A percentile compares a stretch with the other conserved stretches of the same genome.
Evolutionary conservation across 2,329 filamentous ascomycete species (phyloP).

Genomic region (Colletotrichum trifolii): DNA sequence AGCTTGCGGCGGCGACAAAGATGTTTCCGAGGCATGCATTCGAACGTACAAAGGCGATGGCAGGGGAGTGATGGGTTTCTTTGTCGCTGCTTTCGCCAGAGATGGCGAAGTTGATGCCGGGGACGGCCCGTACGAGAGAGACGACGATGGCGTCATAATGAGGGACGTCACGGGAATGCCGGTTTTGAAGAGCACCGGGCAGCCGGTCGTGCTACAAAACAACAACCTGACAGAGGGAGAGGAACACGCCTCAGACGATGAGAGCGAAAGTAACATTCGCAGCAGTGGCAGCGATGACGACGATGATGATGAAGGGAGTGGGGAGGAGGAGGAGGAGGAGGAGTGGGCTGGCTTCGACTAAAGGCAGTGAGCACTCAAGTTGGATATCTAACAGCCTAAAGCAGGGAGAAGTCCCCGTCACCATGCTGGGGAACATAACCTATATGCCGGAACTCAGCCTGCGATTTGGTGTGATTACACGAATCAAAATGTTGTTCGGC

Average conservation of each 20-base stretch:
- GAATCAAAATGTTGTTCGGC: too few relatives aligned
- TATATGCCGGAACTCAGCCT: too few relatives aligned
- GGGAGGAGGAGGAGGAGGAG: slow-evolving; percentile 50
- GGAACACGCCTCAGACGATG: slow-evolving; percentile 23
- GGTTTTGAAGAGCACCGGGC: slow-evolving; percentile 49
- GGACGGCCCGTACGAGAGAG: slow-evolving; percentile 65
- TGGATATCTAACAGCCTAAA: not conserved
- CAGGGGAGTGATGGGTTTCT: slow-evolving; percentile 93
- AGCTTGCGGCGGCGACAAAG: slow-evolving; percentile 59
- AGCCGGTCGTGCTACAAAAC: slow-evolving; percentile 41
- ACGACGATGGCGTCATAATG: slow-evolving; percentile 64
- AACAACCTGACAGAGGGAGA: not conserved
- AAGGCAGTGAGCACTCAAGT: not conserved
- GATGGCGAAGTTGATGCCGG: slow-evolving; percentile 51
- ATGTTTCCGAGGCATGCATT: slow-evolving; percentile 79
- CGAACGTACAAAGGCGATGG: slow-evolving; percentile 84
- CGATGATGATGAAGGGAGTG: slow-evolving; percentile 16
- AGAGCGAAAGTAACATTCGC: slow-evolving; percentile 3
- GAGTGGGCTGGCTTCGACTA: slow-evolving; percentile 40
- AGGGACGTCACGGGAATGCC: slow-evolving; percentile 53
- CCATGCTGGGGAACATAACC: too few relatives aligned
- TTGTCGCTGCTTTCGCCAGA: slow-evolving; percentile 87
- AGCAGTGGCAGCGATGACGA: slow-evolving; percentile 38
- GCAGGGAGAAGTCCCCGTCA: not conserved
- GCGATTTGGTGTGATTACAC: too few relatives aligned